Percentiles rank a stretch among this genome's conserved stretches.
Evolutionary conservation across 805 yeast genomes (phyloP).

Genomic region (Soucietia sequanensis): DNA sequence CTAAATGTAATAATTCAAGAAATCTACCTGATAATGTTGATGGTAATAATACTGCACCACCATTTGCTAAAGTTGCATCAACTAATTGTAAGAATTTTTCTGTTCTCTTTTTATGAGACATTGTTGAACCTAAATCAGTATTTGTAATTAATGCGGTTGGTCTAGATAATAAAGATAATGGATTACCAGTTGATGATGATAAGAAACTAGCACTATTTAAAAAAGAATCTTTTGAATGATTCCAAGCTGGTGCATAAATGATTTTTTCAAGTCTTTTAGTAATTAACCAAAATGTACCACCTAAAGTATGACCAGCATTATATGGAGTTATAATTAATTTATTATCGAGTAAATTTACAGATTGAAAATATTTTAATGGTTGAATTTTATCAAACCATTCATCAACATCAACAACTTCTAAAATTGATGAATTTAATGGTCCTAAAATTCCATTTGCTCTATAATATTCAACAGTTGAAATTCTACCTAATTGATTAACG

Average conservation of each 20-base stretch:
- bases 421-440: conserved; percentile 53
- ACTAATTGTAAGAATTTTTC: conserved; percentile 63
- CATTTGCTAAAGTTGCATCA: conserved; percentile 63
- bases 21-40: conserved; percentile 78
- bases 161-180: conserved; percentile 62
- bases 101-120: conserved; percentile 61
- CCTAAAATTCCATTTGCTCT: conserved; percentile 73
- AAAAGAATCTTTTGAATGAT: conserved; percentile 86
- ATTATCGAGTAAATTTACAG: conserved; percentile 60
- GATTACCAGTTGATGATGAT: conserved; percentile 48
- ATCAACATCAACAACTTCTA: conserved; percentile 76
- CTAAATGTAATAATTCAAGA: conserved; percentile 69
- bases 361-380: conserved; percentile 77
- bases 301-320: conserved; percentile 89
- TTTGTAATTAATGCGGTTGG: conserved; percentile 85
- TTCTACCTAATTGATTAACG: conserved; percentile 78
- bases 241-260: conserved; percentile 92
- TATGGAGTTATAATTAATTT: conserved; percentile 73
- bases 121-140: conserved; percentile 61
- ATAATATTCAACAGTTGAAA: conserved; percentile 81
- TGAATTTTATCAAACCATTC: conserved; percentile 70
- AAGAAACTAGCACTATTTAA: conserved; percentile 46
- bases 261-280: conserved; percentile 72
- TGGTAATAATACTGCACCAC: conserved; percentile 83
- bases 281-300: conserved; percentile 89